Evolutionary conservation across 1,284 basidiomycete species (phyloP).

Genomic region (Sutorius eximius): DNA sequence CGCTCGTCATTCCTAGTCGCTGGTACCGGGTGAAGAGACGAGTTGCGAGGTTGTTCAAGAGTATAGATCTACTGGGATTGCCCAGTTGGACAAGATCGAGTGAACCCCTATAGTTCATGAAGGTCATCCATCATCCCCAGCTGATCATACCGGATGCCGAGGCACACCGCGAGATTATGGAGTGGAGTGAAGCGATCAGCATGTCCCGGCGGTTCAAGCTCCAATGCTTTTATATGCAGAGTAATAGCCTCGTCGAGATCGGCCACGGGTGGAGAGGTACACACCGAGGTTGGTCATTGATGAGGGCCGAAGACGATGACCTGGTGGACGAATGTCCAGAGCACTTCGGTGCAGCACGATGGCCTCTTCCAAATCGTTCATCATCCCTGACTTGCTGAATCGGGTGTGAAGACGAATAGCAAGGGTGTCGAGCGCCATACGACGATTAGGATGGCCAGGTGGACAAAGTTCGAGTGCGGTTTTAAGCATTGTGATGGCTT

Average conservation of each 20-base stretch:
- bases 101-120: background rate
- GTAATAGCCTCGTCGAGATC: background rate
- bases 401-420: background rate
- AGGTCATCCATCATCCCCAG: conserved; percentile 1
- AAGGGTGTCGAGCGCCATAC: background rate
- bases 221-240: background rate
- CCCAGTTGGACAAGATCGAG: background rate
- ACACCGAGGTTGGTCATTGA: background rate
- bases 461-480: background rate
- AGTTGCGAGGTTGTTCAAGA: conserved; percentile 1
- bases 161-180: background rate
- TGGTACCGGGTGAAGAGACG: background rate
- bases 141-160: background rate
- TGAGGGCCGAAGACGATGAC: background rate
- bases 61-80: background rate
- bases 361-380: background rate
- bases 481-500: background rate
- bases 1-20: background rate
- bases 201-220: background rate
- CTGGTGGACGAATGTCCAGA: background rate
- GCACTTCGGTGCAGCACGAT: background rate
- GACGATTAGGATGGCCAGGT: background rate
- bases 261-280: background rate
- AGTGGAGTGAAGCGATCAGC: background rate
- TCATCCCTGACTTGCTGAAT: background rate